Conservation (phyloP, 129 eudicot species). For the Flaveria ramosissima region DNA sequence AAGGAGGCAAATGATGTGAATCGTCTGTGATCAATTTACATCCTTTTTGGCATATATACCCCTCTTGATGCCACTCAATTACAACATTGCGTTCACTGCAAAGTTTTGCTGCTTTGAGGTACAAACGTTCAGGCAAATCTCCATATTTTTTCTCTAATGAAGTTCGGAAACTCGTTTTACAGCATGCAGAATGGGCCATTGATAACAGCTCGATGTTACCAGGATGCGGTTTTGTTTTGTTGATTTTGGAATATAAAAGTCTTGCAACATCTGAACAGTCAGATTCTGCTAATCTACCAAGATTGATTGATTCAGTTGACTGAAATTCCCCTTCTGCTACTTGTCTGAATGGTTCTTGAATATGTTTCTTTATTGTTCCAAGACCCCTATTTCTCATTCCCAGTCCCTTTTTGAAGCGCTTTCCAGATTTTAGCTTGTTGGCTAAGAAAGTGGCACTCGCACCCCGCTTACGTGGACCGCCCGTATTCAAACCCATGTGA, state of each 20-base stretch:
- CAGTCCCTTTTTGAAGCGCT: slow-evolving; percentile 72
- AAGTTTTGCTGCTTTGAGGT: slow-evolving; percentile 83
- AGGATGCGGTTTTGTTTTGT: slow-evolving; percentile 70
- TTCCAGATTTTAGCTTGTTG: slow-evolving; percentile 71
- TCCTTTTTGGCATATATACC: slow-evolving; percentile 72
- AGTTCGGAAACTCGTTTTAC: slow-evolving; percentile 59
- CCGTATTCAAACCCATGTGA: slow-evolving; percentile 68
- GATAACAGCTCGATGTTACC: slow-evolving; percentile 67
- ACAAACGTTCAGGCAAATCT: slow-evolving; percentile 68
- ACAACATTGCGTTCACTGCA: slow-evolving; percentile 81
- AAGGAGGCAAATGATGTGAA: slow-evolving; percentile 32
- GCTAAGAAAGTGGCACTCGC: slow-evolving; percentile 59
- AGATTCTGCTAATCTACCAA: slow-evolving; percentile 69
- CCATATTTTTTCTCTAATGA: slow-evolving; percentile 77
- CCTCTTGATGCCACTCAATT: slow-evolving; percentile 81
- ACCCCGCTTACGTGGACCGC: slow-evolving; percentile 65
- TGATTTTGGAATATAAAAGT: slow-evolving; percentile 59
- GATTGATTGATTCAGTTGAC: slow-evolving; percentile 48
- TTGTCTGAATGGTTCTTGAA: slow-evolving; percentile 52
- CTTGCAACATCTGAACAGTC: slow-evolving; percentile 82
- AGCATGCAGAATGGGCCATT: slow-evolving; percentile 68
- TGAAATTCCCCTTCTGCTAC: slow-evolving; percentile 38
- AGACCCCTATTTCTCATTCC: slow-evolving; percentile 57
- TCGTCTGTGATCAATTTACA: slow-evolving; percentile 45
- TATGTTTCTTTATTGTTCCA: slow-evolving; percentile 55